These are phyloP conservation scores for Lonicera japonica DNA, from an alignment of 129 eudicot species.

Conservation along the genomic window DNA sequence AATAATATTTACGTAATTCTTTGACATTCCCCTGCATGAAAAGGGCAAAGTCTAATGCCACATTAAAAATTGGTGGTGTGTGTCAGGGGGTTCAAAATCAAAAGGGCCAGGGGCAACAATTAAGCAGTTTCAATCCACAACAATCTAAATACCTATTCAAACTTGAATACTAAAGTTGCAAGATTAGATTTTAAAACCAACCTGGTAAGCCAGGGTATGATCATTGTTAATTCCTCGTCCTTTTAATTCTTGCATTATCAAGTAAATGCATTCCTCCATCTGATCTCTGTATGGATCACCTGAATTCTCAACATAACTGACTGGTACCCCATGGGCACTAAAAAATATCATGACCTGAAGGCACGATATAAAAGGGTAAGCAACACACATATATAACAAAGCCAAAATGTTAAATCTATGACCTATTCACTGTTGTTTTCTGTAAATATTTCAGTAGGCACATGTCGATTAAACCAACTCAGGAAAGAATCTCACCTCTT, in stretches of 20 bases:
- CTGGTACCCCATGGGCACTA: constrained; percentile 98
- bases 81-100: too few relatives aligned
- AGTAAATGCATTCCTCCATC: constrained; percentile 86
- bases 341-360: constrained; percentile 88
- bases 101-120: too few relatives aligned
- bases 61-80: too few relatives aligned
- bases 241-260: constrained; percentile 83
- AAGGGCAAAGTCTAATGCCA: too few relatives aligned
- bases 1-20: too few relatives aligned
- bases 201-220: constrained; percentile 90
- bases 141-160: too few relatives aligned
- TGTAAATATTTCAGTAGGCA: too few relatives aligned
- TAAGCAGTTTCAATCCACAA: too few relatives aligned
- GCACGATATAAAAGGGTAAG: neutral
- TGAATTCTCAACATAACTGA: constrained; percentile 74
- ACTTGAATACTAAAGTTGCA: neutral
- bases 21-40: too few relatives aligned
- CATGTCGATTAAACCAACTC: too few relatives aligned
- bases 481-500: constrained; percentile 50
- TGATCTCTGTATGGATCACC: constrained; percentile 96
- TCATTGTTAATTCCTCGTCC: constrained; percentile 64
- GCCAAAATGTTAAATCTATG: too few relatives aligned
- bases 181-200: constrained; percentile 12
- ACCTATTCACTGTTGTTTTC: neutral
- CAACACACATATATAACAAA: too few relatives aligned